Evolutionary conservation across 176 grass and related monocot genomes (phyloP), one percentile per base, ranked within the genome.

Genomic region (Pharus latifolius): DNA sequence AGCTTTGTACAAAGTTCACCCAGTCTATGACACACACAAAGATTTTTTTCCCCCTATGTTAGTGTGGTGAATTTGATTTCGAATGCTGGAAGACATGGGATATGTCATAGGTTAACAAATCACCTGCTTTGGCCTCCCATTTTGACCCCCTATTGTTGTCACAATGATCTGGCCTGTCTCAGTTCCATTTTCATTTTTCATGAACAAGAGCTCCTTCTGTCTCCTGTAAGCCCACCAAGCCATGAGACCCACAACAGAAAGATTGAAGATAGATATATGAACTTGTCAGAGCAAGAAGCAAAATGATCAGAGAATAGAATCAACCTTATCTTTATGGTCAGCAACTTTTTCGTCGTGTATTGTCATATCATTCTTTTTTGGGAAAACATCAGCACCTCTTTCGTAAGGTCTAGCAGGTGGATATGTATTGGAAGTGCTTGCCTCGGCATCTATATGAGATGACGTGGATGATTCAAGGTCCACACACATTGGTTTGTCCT

Each of bases 61-160:
- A n/a, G n/a, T n/a, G n/a, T n/a, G n/a, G n/a, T n/a, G n/a, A n/a
- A n/a, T n/a, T n/a, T n/a, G n/a, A n/a, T n/a, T n/a, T n/a, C n/a
- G n/a, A n/a, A n/a, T n/a, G n/a, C n/a, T n/a, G n/a, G n/a, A n/a
- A n/a, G n/a, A n/a, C n/a, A n/a, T n/a, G n/a, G n/a, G n/a, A n/a
- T n/a, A n/a, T n/a, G n/a, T n/a, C 46, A 80, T 22, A 29, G 49
- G 43, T 55, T 42, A 45, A 50, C 14, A 45, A 33, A 63, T 75
- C 14, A 96, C 96, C 96, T 95, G 90, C 75, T 99, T 99, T 76
- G 96, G 96, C 63, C 88, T 81, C 68, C 90, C 96, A 79, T 91
- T 94, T 43, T 92, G 78, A 43, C 87, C 90, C 45, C 90, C 96
- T 76, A 95, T 80, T 76, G 90, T 88, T 52, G 96, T 95, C 75